phyloP scores from a whole-genome alignment of 768 basidiomycete species.

The Lentinula raphanica region DNA sequence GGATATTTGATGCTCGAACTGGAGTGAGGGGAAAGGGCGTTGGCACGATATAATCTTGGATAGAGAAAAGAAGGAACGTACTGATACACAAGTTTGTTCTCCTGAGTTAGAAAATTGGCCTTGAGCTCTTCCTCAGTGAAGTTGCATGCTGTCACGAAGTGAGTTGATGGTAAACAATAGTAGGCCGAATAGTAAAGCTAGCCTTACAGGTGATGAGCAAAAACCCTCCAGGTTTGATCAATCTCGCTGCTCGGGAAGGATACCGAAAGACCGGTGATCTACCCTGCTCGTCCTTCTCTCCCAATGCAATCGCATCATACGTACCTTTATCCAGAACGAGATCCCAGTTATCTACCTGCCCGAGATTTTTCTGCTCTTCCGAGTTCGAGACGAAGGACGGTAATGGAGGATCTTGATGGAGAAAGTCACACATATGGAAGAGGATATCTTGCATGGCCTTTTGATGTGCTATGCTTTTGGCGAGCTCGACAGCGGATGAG shows the following conservation, averaged over 20 bases:
- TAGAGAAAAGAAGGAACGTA: constrained; percentile 21
- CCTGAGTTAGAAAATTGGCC: constrained; percentile 41
- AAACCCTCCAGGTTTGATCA: constrained; percentile 61
- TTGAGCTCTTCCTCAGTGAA: constrained; percentile 77
- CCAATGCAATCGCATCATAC: constrained; percentile 78
- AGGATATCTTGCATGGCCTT: constrained; percentile 38
- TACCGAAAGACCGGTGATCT: constrained; percentile 52
- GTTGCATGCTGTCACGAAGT: constrained; percentile 57
- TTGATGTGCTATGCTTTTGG: constrained; percentile 47
- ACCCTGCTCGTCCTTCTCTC: constrained; percentile 51
- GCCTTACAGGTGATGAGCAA: constrained; percentile 74
- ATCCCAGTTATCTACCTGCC: constrained; percentile 49
- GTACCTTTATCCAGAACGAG: constrained; percentile 85
- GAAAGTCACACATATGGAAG: constrained; percentile 63
- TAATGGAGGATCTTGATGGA: constrained; percentile 46
- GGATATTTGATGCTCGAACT: constrained; percentile 73
- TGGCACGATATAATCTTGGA: not conserved
- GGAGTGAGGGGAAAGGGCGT: not conserved
- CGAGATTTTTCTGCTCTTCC: constrained; percentile 13
- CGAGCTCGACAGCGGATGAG: constrained; percentile 59
- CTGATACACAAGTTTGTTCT: constrained; percentile 59
- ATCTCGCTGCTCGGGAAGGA: constrained; percentile 45
- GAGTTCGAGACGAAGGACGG: too few relatives aligned
- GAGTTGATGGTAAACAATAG: constrained; percentile 4
- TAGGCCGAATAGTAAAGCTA: too few relatives aligned